Evolutionary conservation across 768 basidiomycete species (phyloP).

Genomic region (Podaxis rugospora): DNA sequence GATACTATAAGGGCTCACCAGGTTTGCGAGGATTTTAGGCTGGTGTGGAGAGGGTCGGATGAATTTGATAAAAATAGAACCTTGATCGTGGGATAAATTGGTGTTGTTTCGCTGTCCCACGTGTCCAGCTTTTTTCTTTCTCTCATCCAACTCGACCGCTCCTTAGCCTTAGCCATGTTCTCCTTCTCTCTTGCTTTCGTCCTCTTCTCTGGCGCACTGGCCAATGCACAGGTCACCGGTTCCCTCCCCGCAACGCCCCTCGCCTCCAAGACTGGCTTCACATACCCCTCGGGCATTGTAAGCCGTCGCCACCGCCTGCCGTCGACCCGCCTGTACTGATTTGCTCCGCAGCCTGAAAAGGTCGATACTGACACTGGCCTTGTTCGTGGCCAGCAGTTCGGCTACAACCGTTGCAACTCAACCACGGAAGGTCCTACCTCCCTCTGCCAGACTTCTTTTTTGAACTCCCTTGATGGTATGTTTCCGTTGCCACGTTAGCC

Average conservation of each 20-base stretch:
- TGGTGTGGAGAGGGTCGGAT: not conserved
- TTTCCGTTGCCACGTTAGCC: slow-evolving; percentile 1
- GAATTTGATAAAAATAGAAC: not conserved
- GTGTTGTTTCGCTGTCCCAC: not conserved
- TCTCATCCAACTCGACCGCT: not conserved
- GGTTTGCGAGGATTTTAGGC: too few relatives aligned
- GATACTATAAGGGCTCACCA: too few relatives aligned
- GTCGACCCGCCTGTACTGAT: not conserved
- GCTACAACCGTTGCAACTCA: slow-evolving; percentile 66
- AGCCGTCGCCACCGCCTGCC: slow-evolving; percentile 14
- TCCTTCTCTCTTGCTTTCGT: slow-evolving; percentile 17
- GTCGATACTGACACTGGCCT: slow-evolving; percentile 25
- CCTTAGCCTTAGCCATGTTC: slow-evolving; percentile 3
- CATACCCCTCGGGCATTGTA: slow-evolving; percentile 37
- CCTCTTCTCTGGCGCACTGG: slow-evolving; percentile 12
- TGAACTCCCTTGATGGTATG: slow-evolving; percentile 44
- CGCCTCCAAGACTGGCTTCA: slow-evolving; percentile 31
- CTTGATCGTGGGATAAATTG: not conserved
- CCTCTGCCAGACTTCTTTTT: slow-evolving; percentile 54
- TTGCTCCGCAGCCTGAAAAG: slow-evolving; percentile 22
- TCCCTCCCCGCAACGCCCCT: slow-evolving; percentile 39
- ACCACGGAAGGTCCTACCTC: slow-evolving; percentile 58
- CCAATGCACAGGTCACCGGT: slow-evolving; percentile 21
- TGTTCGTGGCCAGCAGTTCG: slow-evolving; percentile 42
- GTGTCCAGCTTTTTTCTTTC: not conserved